Base-by-base conservation (phyloP, 441 rosid species). In the Croton setiger region DNA sequence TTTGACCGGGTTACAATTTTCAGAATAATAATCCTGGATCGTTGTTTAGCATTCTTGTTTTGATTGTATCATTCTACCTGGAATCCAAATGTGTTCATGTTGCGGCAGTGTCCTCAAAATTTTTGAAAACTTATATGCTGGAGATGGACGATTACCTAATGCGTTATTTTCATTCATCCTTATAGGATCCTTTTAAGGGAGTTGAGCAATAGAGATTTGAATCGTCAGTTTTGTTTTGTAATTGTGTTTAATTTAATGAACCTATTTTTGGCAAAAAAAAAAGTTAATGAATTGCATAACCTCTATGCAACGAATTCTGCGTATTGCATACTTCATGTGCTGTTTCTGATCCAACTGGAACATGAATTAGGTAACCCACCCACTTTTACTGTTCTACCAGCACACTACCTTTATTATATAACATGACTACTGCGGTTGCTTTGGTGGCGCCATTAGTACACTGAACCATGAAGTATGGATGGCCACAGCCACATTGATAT, bases 1-100 rank as follows among this genome's bases (percentile, higher is more conserved):
- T 31, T 47, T 45, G 74, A 75, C 64, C 59, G 65, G 67, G 52
- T 68, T 62, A 64, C 4, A 45, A 52, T 51, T 17, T 72, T 80
- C 44, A 63, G 64, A 76, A 82, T 86, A 80, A 86, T 43, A 63
- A 56, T 64, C 64, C 74, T 56, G 71, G 75, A 74, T 70, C 39
- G 71, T 76, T 70, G 43, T 52, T 75, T 69, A 69, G 49, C 43
- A 61, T 60, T 66, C 49, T 60, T 51, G 31, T 11, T 36, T 74
- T 44, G 59, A 60, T 65, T 63, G 47, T 21, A 51, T 48, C 47
- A n/a, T n/a, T 65, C 45, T 43, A 49, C 37, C 35, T 44, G 59
- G 37, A 52, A 67, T 67, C 47, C 0, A 53, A 44, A n/a, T 48
- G 43, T 27, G 13, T 54, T 37, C 11, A 51, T 27, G 8, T 52